Percentiles rank a stretch among this genome's conserved stretches.
phyloP scores from a whole-genome alignment of 768 basidiomycete genomes.

The Floccularia luteovirens region DNA sequence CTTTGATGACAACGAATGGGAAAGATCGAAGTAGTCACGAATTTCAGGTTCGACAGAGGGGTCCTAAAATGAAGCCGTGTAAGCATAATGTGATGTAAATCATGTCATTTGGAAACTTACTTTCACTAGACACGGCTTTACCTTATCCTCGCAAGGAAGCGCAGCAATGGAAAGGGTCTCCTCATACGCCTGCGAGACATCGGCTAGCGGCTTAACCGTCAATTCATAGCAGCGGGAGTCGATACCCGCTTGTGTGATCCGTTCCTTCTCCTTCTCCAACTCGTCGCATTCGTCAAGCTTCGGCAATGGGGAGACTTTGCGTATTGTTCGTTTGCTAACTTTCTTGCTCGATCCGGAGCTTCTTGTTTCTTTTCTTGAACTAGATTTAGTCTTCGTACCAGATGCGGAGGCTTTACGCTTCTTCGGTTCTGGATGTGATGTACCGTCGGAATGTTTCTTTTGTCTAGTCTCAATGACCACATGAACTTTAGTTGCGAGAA shows the following conservation, averaged over 20 bases:
- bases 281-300: constrained; percentile 46
- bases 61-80: constrained; percentile 27
- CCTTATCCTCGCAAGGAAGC: constrained; percentile 20
- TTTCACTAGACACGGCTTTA: constrained; percentile 36
- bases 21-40: constrained; percentile 43
- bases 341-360: constrained; percentile 24
- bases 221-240: constrained; percentile 76
- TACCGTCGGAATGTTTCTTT: constrained; percentile 32
- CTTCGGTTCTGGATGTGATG: constrained; percentile 39
- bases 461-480: constrained; percentile 28
- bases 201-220: constrained; percentile 72
- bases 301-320: constrained; percentile 54
- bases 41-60: constrained; percentile 48
- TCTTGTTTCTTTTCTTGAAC: constrained; percentile 30
- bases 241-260: constrained; percentile 42
- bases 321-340: constrained; percentile 26
- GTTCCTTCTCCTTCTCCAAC: constrained; percentile 19
- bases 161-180: constrained; percentile 23
- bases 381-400: constrained; percentile 20
- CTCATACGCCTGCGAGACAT: constrained; percentile 67
- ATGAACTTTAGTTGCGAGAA: constrained; percentile 46
- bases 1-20: constrained; percentile 20
- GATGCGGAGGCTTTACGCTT: constrained; percentile 48
- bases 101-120: constrained; percentile 23
- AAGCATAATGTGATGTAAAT: background rate